Percentiles rank a stretch among this genome's conserved stretches.
phyloP scores from a whole-genome alignment of 768 basidiomycete species.

The Rhodotorula graminis region DNA sequence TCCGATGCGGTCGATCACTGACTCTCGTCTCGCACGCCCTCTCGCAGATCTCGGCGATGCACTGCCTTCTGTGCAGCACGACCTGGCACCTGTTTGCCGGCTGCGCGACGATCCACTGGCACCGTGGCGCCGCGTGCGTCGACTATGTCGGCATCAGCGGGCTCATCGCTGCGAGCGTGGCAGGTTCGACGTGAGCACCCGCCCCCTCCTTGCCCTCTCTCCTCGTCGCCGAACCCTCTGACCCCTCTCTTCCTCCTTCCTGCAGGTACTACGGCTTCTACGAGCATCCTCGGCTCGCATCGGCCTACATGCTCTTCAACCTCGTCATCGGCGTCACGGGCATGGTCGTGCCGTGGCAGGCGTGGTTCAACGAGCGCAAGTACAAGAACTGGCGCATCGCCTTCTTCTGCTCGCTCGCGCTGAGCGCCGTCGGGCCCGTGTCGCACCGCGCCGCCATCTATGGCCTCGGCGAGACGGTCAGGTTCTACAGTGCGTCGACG shows the following conservation, averaged over 20 bases:
- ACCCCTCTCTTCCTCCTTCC: too few relatives aligned
- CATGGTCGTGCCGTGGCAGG: conserved; percentile 37
- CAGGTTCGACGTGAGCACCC: conserved; percentile 30
- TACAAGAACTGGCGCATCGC: conserved; percentile 39
- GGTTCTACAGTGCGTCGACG: conserved; percentile 40
- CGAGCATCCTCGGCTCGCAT: conserved; percentile 25
- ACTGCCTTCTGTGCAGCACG: conserved; percentile 43
- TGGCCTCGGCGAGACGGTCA: conserved; percentile 29
- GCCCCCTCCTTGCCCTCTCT: too few relatives aligned
- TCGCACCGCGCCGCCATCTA: conserved; percentile 38
- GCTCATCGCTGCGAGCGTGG: conserved; percentile 40
- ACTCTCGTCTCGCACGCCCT: too few relatives aligned
- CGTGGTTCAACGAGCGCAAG: conserved; percentile 42
- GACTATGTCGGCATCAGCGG: conserved; percentile 44
- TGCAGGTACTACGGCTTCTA: conserved; percentile 39
- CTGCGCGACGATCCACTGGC: conserved; percentile 40
- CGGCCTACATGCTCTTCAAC: conserved; percentile 34
- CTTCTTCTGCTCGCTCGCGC: conserved; percentile 44
- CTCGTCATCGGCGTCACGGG: conserved; percentile 34
- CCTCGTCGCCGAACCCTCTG: not conserved
- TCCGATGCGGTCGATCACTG: too few relatives aligned
- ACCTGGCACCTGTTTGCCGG: conserved; percentile 45
- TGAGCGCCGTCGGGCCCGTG: conserved; percentile 40
- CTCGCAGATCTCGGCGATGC: conserved; percentile 35
- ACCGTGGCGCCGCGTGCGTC: conserved; percentile 42